A percentile compares a stretch with the other conserved stretches of the same genome.
Conservation (phyloP, 2,329 filamentous ascomycete genomes). For the Xylariaceae sp. region DNA sequence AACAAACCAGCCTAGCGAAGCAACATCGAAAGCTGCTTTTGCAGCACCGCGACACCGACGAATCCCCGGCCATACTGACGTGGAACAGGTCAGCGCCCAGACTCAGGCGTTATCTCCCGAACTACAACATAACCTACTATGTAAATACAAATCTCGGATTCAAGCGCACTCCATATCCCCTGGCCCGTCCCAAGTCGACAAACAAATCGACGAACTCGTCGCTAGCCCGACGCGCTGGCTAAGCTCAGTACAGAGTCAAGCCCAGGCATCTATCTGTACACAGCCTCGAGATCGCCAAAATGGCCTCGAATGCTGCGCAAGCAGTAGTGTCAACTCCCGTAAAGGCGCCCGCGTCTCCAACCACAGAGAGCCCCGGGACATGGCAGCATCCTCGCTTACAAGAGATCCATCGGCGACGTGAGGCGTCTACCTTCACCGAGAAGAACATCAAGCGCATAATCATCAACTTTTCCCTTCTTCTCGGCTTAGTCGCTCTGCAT, state of each 20-base stretch:
- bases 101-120: not conserved
- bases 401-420: constrained; percentile 79
- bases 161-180: not conserved
- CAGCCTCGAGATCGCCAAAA: constrained; percentile 17
- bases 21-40: constrained; percentile 16
- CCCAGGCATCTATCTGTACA: not conserved
- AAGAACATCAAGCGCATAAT: constrained; percentile 67
- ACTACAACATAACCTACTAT: not conserved
- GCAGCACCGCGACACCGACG: constrained; percentile 18
- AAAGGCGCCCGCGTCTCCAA: constrained; percentile 31
- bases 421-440: constrained; percentile 72
- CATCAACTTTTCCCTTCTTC: constrained; percentile 54
- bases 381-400: constrained; percentile 88
- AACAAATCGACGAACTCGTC: constrained; percentile 7
- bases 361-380: constrained; percentile 62
- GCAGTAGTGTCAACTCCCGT: constrained; percentile 41
- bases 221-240: not conserved
- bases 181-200: constrained; percentile 5
- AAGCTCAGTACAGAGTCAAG: not conserved
- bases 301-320: constrained; percentile 32
- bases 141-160: not conserved
- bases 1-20: constrained; percentile 1
- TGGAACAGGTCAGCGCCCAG: not conserved
- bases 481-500: constrained; percentile 29
- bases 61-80: constrained; percentile 21